phyloP scores from a whole-genome alignment of 2,329 filamentous ascomycete species.

The Venturia oleaginea region DNA sequence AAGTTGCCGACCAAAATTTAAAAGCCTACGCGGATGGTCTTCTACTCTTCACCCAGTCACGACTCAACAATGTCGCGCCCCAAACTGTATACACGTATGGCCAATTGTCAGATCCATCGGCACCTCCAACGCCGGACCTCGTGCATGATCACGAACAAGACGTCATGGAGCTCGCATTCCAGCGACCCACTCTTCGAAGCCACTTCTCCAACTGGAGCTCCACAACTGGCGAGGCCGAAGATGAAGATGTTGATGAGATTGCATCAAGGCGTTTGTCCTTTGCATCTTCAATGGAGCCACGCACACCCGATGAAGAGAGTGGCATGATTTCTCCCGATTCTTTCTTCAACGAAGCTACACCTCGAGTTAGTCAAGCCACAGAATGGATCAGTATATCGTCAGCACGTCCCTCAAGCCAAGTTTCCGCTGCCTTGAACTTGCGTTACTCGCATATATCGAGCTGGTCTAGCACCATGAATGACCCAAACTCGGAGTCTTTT shows the following conservation, averaged over 20 bases:
- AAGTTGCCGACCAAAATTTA: conserved; percentile 4
- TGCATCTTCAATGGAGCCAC: conserved; percentile 12
- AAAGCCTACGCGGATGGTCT: conserved; percentile 14
- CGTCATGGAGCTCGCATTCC: conserved; percentile 1
- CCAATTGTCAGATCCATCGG: neutral
- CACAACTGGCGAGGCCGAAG: neutral
- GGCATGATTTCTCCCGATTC: conserved; percentile 11
- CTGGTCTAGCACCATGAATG: neutral
- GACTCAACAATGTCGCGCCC: conserved; percentile 8
- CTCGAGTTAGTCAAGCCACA: conserved; percentile 1
- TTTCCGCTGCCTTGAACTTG: neutral
- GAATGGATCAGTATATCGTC: conserved; percentile 4
- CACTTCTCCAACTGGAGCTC: conserved; percentile 14
- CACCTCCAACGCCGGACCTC: conserved; percentile 9
- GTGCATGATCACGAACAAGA: neutral
- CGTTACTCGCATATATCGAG: neutral
- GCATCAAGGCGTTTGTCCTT: neutral
- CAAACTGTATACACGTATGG: neutral
- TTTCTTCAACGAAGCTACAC: conserved; percentile 12
- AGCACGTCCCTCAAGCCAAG: conserved; percentile 8
- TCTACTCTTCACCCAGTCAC: conserved; percentile 12
- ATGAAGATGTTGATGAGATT: neutral
- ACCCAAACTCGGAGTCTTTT: conserved; percentile 6
- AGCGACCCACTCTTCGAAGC: conserved; percentile 4
- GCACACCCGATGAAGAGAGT: conserved; percentile 9